A percentile compares a stretch with the other conserved stretches of the same genome.
phyloP scores from a whole-genome alignment of 306 rosid species.

The Casuarina cunninghamiana region DNA sequence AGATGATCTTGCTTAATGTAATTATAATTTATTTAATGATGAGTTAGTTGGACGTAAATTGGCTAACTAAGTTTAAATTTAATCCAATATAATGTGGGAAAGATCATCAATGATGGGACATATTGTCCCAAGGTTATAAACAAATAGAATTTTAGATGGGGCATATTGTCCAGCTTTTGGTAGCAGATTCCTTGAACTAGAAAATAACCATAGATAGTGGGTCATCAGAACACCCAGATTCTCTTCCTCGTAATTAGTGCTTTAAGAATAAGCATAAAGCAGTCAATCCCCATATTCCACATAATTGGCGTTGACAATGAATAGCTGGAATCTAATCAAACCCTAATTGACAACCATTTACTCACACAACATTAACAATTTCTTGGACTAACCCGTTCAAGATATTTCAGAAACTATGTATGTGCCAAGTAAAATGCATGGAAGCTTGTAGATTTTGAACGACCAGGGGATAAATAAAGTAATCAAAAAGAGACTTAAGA shows the following conservation, averaged over 20 bases:
- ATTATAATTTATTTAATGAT: no score
- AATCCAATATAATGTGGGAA: no score
- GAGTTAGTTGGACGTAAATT: no score
- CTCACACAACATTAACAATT: neutral
- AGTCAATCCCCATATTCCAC: neutral
- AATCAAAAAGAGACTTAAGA: slow-evolving; percentile 27
- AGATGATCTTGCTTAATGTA: no score
- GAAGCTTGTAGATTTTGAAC: neutral
- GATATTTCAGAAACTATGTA: neutral
- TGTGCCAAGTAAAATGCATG: no score
- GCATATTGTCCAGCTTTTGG: neutral
- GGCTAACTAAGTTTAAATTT: no score
- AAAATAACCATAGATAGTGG: neutral
- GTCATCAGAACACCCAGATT: neutral
- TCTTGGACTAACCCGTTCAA: no score
- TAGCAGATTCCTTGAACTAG: no score
- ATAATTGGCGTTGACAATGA: neutral
- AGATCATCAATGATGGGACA: no score
- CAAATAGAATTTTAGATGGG: neutral
- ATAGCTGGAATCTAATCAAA: neutral
- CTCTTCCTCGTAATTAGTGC: neutral
- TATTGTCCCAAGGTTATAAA: neutral
- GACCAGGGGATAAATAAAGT: neutral
- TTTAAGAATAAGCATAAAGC: neutral
- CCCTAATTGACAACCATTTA: slow-evolving; percentile 4